phyloP scores from a whole-genome alignment of 148 eudicot species.

The Vaccinium myrtillus region DNA sequence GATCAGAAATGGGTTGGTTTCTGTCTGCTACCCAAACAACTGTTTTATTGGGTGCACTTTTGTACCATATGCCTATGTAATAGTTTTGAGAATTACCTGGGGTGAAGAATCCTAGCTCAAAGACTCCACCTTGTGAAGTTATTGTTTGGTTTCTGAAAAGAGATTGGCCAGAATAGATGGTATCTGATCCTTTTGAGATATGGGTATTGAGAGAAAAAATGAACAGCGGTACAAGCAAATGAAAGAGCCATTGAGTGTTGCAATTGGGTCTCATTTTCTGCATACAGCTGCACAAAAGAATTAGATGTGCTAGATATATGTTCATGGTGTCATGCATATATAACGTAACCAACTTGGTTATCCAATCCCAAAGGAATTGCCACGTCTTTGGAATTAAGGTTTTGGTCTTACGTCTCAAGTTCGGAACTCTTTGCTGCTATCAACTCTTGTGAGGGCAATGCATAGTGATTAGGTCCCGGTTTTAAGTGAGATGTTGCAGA shows the following conservation, averaged over 20 bases:
- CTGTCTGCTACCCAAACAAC: constrained; percentile 5
- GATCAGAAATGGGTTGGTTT: constrained; percentile 2
- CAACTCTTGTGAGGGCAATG: too few relatives aligned
- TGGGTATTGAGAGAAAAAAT: neutral
- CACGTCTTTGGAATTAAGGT: too few relatives aligned
- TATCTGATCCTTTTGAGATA: neutral
- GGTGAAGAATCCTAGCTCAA: neutral
- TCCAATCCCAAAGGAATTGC: too few relatives aligned
- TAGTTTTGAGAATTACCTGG: neutral
- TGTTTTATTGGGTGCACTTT: neutral
- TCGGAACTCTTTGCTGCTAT: too few relatives aligned
- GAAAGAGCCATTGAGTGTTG: constrained; percentile 5
- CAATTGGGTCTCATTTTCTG: constrained; percentile 1
- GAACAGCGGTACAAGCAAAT: neutral
- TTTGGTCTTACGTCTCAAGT: too few relatives aligned
- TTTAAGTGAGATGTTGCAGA: neutral
- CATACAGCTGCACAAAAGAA: neutral
- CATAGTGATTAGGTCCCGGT: too few relatives aligned
- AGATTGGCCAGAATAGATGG: neutral
- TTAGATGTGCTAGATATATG: neutral
- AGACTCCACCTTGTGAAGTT: neutral
- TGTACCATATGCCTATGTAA: neutral
- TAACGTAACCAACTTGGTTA: neutral
- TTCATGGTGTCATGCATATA: neutral
- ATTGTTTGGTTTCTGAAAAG: neutral